Conservation (phyloP, 139 green algal species). For the Closterium sp. region DNA sequence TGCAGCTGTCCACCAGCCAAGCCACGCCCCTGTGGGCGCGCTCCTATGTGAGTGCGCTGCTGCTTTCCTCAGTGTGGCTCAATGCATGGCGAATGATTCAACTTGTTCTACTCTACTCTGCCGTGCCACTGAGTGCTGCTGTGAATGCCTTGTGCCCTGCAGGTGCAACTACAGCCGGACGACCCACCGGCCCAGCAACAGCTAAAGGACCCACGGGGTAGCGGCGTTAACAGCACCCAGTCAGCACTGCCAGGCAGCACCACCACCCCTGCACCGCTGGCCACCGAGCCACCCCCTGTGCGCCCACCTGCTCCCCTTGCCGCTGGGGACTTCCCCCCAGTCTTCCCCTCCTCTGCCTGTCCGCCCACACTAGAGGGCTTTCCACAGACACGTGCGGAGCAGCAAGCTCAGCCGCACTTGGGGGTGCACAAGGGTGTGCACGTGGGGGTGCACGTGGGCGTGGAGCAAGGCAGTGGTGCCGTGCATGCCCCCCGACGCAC, state of each 20-base stretch:
- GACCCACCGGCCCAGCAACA: not conserved
- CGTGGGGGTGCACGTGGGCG: no score
- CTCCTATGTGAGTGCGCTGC: slow-evolving; percentile 5
- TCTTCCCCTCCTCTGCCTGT: not conserved
- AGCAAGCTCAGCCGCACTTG: not conserved
- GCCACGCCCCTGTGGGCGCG: slow-evolving; percentile 37
- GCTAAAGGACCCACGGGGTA: not conserved
- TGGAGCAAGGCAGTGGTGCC: no score
- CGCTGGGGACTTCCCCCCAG: not conserved
- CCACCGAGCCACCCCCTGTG: no score
- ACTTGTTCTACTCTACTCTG: no score
- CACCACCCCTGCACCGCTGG: no score
- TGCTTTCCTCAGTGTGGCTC: no score
- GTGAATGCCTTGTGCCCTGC: not conserved
- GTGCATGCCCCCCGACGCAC: not conserved
- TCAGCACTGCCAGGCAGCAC: no score
- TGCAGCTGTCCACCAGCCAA: slow-evolving; percentile 1
- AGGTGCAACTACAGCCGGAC: not conserved
- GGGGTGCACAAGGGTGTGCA: no score
- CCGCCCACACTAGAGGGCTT: not conserved
- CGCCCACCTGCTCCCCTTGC: not conserved
- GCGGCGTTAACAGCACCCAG: no score
- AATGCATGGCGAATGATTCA: no score
- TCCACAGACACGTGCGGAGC: not conserved
- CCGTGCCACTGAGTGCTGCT: not conserved